Evolutionary conservation across 495 filamentous ascomycete genomes (phyloP).

Genomic region (Neurospora intermedia): DNA sequence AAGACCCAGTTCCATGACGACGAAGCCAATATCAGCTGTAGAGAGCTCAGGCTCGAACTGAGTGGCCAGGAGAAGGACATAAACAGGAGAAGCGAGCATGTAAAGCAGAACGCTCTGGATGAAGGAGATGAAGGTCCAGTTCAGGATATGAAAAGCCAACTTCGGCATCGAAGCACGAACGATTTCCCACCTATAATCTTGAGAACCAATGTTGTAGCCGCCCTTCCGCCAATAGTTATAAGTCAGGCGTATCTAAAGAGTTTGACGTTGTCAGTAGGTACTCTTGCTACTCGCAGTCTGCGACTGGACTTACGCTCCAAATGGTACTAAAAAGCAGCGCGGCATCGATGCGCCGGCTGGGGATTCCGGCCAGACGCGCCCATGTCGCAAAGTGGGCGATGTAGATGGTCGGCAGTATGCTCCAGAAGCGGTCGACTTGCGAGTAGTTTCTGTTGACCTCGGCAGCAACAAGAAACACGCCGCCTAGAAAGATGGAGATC

Average conservation of each 20-base stretch:
- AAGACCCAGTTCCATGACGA: constrained; percentile 54
- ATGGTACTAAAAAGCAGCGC: constrained; percentile 56
- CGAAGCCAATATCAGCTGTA: constrained; percentile 55
- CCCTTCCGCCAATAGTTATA: constrained; percentile 98
- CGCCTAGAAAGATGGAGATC: constrained; percentile 55
- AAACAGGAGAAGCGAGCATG: constrained; percentile 67
- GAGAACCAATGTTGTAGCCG: constrained; percentile 69
- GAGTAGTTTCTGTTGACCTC: constrained; percentile 90
- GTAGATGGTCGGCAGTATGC: constrained; percentile 75
- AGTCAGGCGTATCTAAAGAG: constrained; percentile 58
- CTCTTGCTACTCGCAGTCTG: background rate
- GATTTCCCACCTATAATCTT: constrained; percentile 86
- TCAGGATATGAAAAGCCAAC: constrained; percentile 67
- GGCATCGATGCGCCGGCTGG: constrained; percentile 63
- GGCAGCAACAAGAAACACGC: constrained; percentile 57
- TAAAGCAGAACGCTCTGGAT: constrained; percentile 75
- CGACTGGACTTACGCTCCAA: constrained; percentile 62
- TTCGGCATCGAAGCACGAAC: constrained; percentile 30
- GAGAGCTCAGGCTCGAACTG: constrained; percentile 33
- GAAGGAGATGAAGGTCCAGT: constrained; percentile 77
- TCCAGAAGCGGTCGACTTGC: constrained; percentile 89
- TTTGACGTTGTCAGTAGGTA: background rate
- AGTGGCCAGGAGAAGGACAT: constrained; percentile 56
- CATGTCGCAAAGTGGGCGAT: constrained; percentile 78
- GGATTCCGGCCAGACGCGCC: constrained; percentile 62